Base-by-base conservation (phyloP, 202 grass and related monocot genomes). In the Bolboschoenoplectus hybrid region DNA sequence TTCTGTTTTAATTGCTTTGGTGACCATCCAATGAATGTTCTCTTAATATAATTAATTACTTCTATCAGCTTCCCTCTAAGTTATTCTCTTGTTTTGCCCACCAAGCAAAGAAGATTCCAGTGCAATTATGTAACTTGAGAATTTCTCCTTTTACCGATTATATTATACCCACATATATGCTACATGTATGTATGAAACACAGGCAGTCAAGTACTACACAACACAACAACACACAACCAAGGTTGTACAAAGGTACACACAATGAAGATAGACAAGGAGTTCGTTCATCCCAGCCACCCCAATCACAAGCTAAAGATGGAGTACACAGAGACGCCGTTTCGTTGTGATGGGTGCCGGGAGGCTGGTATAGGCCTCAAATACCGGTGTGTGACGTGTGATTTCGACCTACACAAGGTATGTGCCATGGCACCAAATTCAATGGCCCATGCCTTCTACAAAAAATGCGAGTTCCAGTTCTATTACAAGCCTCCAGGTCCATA, bases 251-350 rank as follows among this genome's bases (percentile, higher is more conserved):
- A 58, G 17, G 11, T 51, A 74, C 63, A 73, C 46, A 32, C 5
- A 49, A 87, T 87, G 85, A 87, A 87, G 85, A 56, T 87, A 72
- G 85, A 86, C 85, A 86, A 87, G 77, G 85, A 87, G 78, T 69
- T 82, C 5, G 4, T 61, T 62, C 85, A 87, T 50, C 50, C 85
- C 12, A 82, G 64, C 76, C 85, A 87, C 19, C 85, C 85, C 1
- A 57, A 87, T 38, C 85, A 87, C 85, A 87, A 82, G 85, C 85
- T 87, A 80, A 87, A 62, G 65, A 40, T 82, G 50, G 85, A 87
- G 36, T 87, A 87, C 78, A 82, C 77, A 17, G 85, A 87, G 49
- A 72, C 45, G 46, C 85, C 85, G 52, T 85, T 85, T 81, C 3
- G 7, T 43, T 92, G 90, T 49, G 9, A 72, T 12, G 90, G 85